Base-by-base conservation (phyloP, 2,329 filamentous ascomycete species). In the Fonsecaea nubica region DNA sequence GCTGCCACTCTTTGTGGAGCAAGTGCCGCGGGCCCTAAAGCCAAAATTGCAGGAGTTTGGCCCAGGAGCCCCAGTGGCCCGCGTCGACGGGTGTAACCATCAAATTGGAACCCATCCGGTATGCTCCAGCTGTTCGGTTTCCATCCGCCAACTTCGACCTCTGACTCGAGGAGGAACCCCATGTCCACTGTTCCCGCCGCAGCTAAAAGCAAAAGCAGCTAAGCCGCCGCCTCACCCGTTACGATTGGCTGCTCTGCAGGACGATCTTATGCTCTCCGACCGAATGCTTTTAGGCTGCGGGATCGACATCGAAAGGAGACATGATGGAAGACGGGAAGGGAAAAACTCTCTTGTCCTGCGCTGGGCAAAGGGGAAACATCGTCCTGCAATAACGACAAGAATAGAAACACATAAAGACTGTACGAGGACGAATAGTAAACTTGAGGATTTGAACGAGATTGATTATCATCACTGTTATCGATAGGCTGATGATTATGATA, bases 191-290 rank as follows among this genome's bases (percentile, higher is more conserved):
- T 12, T 32, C 45, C 36, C 48, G 38, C 50, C 65, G 61, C 61
- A 67, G 58, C 61, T 64, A 64, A 40, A 58, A 54, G 18, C 53
- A 18, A 57, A 59, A 53, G 25, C 12, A 52, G 56, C 61, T 63
- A 69, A 67, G 62, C 62, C 56, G 62, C 59, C 64, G 65, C 62
- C 62, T 67, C 62, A 63, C 42, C 58, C 62, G 67, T 65, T 59
- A 57, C 58, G 38, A 64, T 68, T 68, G 65, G 65, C n/a, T 52
- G 65, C 65, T 58, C 30, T 60, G 62, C 50, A 53, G 36, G 61
- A 54, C 61, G 62, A 64, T 63, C 62, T 58, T 36, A 53, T 40
- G 52, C 25, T 32, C 48, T 50, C 35, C 25, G 50, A 56, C 35
- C n/a, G 52, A 33, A 61, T 61, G 58, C 58, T 61, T 61, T 53